Base-by-base conservation (phyloP, 352 stramenopile genomes). In the Pythium apleroticum region DNA sequence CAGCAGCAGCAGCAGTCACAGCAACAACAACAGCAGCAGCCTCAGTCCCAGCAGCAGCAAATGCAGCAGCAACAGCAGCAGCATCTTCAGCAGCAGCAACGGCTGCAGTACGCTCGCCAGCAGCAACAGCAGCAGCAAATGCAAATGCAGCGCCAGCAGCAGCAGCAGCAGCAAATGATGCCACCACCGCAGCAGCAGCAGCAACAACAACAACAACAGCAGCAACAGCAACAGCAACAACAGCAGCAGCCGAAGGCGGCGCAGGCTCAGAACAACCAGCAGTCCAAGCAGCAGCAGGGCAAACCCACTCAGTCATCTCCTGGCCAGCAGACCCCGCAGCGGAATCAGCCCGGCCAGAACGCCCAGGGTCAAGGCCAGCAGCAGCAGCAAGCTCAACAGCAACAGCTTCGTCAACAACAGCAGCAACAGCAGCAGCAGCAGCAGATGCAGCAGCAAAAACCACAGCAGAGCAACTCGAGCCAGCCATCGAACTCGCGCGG, bases 21-120 rank as follows among this genome's bases (percentile, higher is more conserved):
- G n/a, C n/a, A n/a, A n/a, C n/a, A n/a, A n/a, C n/a, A n/a, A n/a
- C n/a, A n/a, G n/a, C n/a, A n/a, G n/a, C n/a, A n/a, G n/a, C n/a
- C n/a, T n/a, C n/a, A n/a, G n/a, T n/a, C n/a, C n/a, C n/a, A n/a
- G n/a, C n/a, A n/a, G n/a, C n/a, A n/a, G n/a, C n/a, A n/a, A n/a
- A n/a, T n/a, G n/a, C 73, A 84, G 37, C 74, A 80, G 55, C 59
- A 59, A 35, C 63, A 64, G 31, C 72, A 70, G 39, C 62, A 64
- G 35, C 49, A 84, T 19, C 77, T 84, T 52, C 75, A 81, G 58
- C 78, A 84, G 60, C 72, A 79, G 20, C 73, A 75, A 28, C 71
- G 79, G 31, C 66, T 84, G 41, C 74, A 80, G 65, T 73, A 82
- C 45, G 72, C 77, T 22, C 78, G 80, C 19, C 75, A 86, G 57